These are phyloP conservation scores for Colletotrichum ledebouriae DNA, from an alignment of 2,329 filamentous ascomycete genomes.

Conservation along the genomic window DNA sequence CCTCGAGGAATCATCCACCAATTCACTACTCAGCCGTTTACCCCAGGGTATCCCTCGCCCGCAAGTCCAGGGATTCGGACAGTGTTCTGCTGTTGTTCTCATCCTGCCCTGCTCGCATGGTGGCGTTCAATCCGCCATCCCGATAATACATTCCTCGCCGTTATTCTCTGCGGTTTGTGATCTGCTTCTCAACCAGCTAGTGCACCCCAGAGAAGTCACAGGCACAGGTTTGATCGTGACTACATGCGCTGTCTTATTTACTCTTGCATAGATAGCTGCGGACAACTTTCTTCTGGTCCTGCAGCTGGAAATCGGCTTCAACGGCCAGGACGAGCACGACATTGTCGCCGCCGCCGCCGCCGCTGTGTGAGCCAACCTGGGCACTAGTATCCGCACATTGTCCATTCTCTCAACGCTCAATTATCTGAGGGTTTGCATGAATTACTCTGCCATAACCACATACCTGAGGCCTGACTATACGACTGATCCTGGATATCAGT, in stretches of 20 bases:
- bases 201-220: conserved; percentile 17
- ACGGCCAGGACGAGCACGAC: conserved; percentile 4
- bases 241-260: background rate
- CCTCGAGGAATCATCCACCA: conserved; percentile 16
- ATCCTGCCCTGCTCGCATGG: conserved; percentile 36
- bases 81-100: conserved; percentile 9
- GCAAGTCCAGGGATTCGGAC: conserved; percentile 23
- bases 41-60: background rate
- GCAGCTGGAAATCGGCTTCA: conserved; percentile 3
- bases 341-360: conserved; percentile 23
- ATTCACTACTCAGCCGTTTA: conserved; percentile 2
- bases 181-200: conserved; percentile 3
- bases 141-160: background rate
- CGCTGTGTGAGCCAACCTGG: conserved; percentile 18
- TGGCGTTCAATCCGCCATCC: conserved; percentile 18
- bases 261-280: background rate
- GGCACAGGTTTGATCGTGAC: background rate
- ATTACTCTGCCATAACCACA: conserved; percentile 4
- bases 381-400: background rate
- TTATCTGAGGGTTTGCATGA: conserved; percentile 21
- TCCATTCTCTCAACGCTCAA: conserved; percentile 18
- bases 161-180: background rate
- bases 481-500: conserved; percentile 21
- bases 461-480: conserved; percentile 9
- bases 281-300: background rate